Evolutionary conservation across 2,329 filamentous ascomycete genomes (phyloP), one percentile per base, ranked within the genome.

Genomic region (Geosmithia putterillii): DNA sequence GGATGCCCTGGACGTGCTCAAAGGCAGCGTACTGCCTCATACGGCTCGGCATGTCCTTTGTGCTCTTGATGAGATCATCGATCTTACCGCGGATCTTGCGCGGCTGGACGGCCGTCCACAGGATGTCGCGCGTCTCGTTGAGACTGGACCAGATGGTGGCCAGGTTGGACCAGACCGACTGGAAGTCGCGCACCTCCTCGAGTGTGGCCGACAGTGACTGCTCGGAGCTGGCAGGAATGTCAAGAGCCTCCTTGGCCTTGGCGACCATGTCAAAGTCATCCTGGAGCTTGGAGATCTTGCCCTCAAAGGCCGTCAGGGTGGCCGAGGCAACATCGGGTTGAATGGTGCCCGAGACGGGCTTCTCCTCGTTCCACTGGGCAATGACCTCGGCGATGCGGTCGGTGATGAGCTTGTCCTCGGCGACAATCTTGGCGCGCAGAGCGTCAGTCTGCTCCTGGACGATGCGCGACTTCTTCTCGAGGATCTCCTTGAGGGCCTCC

Each of bases 11-110:
- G 35, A 98, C 88, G 57, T 98, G 90, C 62, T 98, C 94, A 58
- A 98, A 99, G n/a, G 94, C 94, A 52, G 94, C 90, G 61, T 99
- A 99, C 57, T 98, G 94, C 47, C 94, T 82, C 90, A 98, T 96
- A 46, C 92, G 82, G 63, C 88, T 95, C 0, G 94, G 92, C 92
- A 98, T 96, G 49, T 96, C 90, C 66, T 95, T 96, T 32, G 89
- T 96, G 76, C 94, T 94, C 69, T 95, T 95, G 60, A 96, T 86
- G 43, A 96, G 74, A 40, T 83, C 82, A 56, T 98, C 90, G 42
- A 99, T 81, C 48, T 86, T 85, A 52, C 85, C 78, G 34, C 92
- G 80, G 46, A 98, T 79, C 65, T 96, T 98, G 49, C 92, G 79
- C 8, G 94, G 90, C 57, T 96, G 88, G 2, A 98, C 85, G 56